A percentile compares a stretch with the other conserved stretches of the same genome.
Conservation (phyloP, 768 basidiomycete species). For the Collybia sordida region DNA sequence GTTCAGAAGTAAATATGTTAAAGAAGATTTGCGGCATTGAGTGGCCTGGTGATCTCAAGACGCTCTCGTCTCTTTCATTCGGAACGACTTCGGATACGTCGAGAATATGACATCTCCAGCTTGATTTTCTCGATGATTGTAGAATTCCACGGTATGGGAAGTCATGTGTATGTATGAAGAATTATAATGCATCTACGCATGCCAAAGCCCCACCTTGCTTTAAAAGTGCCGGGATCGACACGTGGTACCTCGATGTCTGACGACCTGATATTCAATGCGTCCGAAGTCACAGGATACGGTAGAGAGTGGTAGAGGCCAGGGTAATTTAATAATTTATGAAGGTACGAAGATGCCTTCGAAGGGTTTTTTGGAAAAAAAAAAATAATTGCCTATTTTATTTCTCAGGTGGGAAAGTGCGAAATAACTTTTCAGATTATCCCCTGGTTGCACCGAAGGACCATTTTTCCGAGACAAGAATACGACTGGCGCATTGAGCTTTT, state of each 20-base stretch:
- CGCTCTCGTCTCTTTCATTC: neutral
- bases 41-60: neutral
- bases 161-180: too few species aligned
- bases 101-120: neutral
- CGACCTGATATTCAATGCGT: neutral
- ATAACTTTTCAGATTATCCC: neutral
- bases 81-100: constrained; percentile 12
- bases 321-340: too few species aligned
- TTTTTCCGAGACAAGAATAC: constrained; percentile 3
- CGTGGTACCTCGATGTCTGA: neutral
- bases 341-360: too few species aligned
- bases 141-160: neutral
- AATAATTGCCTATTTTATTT: too few species aligned
- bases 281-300: constrained; percentile 5
- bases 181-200: too few species aligned
- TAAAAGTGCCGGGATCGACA: too few species aligned
- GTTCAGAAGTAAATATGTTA: too few species aligned
- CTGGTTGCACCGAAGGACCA: neutral
- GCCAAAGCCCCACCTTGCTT: too few species aligned
- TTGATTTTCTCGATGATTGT: neutral
- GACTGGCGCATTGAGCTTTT: neutral
- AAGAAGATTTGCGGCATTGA: constrained; percentile 10
- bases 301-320: neutral
- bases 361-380: too few species aligned
- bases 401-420: too few species aligned